These are phyloP conservation scores for Ogataea angusta DNA, from an alignment of 805 yeast species.

Conservation along the genomic window DNA sequence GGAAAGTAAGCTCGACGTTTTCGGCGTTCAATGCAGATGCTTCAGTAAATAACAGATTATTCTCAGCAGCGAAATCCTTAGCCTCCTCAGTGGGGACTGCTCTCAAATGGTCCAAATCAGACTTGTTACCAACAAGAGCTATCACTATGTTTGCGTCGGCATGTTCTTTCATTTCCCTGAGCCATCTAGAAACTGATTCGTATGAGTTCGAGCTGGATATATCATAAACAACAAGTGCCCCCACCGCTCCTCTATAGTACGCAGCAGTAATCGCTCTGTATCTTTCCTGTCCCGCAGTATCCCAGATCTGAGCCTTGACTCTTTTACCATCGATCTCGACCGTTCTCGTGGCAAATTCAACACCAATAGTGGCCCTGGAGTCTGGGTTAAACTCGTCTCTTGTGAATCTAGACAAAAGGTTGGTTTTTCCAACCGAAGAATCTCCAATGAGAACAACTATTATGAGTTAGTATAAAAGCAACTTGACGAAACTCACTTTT, in stretches of 20 bases:
- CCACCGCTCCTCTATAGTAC: conserved; percentile 96
- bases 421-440: conserved; percentile 96
- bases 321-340: conserved; percentile 81
- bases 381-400: conserved; percentile 94
- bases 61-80: conserved; percentile 87
- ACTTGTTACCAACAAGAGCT: conserved; percentile 89
- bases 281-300: conserved; percentile 98
- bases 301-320: conserved; percentile 94
- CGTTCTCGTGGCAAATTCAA: conserved; percentile 96
- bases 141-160: conserved; percentile 94
- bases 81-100: conserved; percentile 99
- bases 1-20: conserved; percentile 92
- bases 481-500: conserved; percentile 45
- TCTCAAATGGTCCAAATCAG: conserved; percentile 86
- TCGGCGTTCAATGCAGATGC: conserved; percentile 93
- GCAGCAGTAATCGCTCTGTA: conserved; percentile 97
- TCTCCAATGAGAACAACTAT: conserved; percentile 91
- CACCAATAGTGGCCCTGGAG: conserved; percentile 93
- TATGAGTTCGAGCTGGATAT: conserved; percentile 86
- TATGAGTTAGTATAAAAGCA: conserved; percentile 12
- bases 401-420: conserved; percentile 88
- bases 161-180: conserved; percentile 86
- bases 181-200: conserved; percentile 83
- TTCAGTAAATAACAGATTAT: conserved; percentile 88
- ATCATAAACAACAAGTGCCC: conserved; percentile 94